Conservation (phyloP, 2,329 filamentous ascomycete genomes). For the Orbilia ellipsospora region DNA sequence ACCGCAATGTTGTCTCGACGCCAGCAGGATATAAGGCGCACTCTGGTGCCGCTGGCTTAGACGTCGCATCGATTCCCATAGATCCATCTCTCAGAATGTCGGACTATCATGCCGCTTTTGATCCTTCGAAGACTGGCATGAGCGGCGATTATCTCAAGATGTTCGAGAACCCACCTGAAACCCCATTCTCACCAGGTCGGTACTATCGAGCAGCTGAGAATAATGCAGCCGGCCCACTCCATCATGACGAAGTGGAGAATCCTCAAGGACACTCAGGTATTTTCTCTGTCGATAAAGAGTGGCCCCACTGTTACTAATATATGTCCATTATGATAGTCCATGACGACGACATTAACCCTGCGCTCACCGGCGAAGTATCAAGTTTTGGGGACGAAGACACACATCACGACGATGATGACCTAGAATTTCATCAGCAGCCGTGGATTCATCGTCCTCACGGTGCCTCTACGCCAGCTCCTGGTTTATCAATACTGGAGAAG, state of each 20-base stretch:
- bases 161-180: conserved; percentile 52
- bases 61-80: conserved; percentile 52
- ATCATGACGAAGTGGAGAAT: conserved; percentile 12
- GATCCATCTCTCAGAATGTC: conserved; percentile 51
- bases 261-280: conserved; percentile 30
- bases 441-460: conserved; percentile 23
- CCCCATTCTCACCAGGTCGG: conserved; percentile 23
- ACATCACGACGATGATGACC: not conserved
- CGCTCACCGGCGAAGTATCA: conserved; percentile 15
- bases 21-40: conserved; percentile 49
- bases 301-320: not conserved
- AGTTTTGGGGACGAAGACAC: not conserved
- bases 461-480: conserved; percentile 5
- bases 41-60: conserved; percentile 32
- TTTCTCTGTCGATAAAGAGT: not conserved
- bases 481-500: conserved; percentile 50
- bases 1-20: conserved; percentile 34
- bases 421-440: conserved; percentile 5
- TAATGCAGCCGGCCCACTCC: not conserved
- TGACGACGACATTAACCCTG: conserved; percentile 39
- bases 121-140: conserved; percentile 11
- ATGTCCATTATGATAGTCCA: conserved; percentile 15
- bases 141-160: conserved; percentile 46
- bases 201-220: conserved; percentile 16
- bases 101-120: conserved; percentile 3